Evolutionary conservation across 352 stramenopile species (phyloP).

Genomic region (Pythium chondricola): DNA sequence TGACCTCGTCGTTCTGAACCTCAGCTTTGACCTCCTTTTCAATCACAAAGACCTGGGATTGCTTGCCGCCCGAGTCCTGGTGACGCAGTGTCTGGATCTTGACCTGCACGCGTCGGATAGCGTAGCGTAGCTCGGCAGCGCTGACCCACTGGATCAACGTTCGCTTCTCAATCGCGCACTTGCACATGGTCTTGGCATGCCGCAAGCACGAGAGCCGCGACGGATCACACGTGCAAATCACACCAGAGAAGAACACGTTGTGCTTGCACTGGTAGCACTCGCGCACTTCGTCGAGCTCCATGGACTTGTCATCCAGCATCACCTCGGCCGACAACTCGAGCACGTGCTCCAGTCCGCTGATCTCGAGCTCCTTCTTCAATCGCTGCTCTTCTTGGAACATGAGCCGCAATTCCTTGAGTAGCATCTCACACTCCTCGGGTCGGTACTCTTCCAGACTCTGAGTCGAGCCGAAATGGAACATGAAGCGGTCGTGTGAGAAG

Average conservation of each 20-base stretch:
- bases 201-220: slow-evolving; percentile 54
- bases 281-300: slow-evolving; percentile 63
- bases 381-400: slow-evolving; percentile 69
- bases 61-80: no score
- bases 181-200: slow-evolving; percentile 59
- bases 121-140: slow-evolving; percentile 49
- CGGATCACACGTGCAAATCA: slow-evolving; percentile 60
- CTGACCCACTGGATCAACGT: slow-evolving; percentile 67
- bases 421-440: slow-evolving; percentile 52
- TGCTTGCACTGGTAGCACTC: slow-evolving; percentile 69
- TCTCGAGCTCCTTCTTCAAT: slow-evolving; percentile 47
- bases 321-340: slow-evolving; percentile 57
- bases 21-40: neutral
- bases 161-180: slow-evolving; percentile 43
- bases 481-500: slow-evolving; percentile 78
- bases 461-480: slow-evolving; percentile 67
- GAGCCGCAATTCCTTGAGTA: slow-evolving; percentile 51
- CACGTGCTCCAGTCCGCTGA: slow-evolving; percentile 38
- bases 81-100: slow-evolving; percentile 37
- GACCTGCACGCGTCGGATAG: slow-evolving; percentile 61
- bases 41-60: no score
- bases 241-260: slow-evolving; percentile 77
- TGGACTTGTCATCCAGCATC: slow-evolving; percentile 64
- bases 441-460: slow-evolving; percentile 63
- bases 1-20: neutral